Evolutionary conservation across 257 asterid genomes (phyloP), one percentile per base, ranked within the genome.

Genomic region (Nyctanthes arbortristis): DNA sequence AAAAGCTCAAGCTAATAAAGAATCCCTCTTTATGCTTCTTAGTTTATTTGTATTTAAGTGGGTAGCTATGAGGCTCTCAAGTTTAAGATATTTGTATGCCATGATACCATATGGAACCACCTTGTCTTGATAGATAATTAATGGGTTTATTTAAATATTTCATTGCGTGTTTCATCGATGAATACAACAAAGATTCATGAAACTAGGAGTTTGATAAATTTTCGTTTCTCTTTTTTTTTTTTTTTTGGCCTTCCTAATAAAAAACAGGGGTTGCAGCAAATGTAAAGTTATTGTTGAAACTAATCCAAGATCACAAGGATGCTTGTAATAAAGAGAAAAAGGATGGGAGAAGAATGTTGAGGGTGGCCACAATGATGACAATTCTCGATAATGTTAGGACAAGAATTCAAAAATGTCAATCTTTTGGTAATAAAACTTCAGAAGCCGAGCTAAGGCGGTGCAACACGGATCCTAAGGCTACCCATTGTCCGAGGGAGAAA

Each of bases 331-430:
- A 80, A 67, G 85, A 79, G 54, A 77, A 73, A 25, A 82, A 77
- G 7, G 96, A 87, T 78, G 79, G 86, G 52, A 63, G 96, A 9
- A 84, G 91, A 69, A 89, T 84, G 91, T 83, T 91, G 63, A 84
- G 97, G 84, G 97, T 91, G 72, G 95, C 93, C 18, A 86, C 92
- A 27, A 91, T 91, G 93, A 80, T 91, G 84, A 82, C 97, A 3
- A 91, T 89, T 63, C 81, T 91, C 5, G 97, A 87, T 34, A 85
- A 83, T 31, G 85, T 87, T 0, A 69, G 87, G 70, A 69, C 79
- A 13, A 69, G 93, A 34, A 84, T 91, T 13, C 87, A 89, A 14
- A 87, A 83, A 61, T 84, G 90, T 33, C 93, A 89, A 73, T 78
- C 92, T 7, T 89, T 85, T 68, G 88, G 92, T 8, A 74, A 73